Evolutionary conservation across 352 stramenopile genomes (phyloP).

Genomic region (Globisporangium canariense): DNA sequence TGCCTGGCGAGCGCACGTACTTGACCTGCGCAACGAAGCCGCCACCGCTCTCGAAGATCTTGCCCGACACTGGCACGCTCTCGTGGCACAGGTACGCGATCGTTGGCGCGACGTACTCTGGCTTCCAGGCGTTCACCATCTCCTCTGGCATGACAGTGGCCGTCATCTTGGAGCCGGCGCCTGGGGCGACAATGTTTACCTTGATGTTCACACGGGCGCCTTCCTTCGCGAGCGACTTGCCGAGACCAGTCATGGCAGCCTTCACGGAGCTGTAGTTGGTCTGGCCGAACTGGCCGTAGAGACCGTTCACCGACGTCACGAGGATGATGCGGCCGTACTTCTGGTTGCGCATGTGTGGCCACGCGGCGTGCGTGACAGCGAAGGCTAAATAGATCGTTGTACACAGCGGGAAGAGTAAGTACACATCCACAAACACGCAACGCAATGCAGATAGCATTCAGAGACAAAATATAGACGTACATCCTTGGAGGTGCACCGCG

Average conservation of each 20-base stretch:
- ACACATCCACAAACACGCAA: background rate
- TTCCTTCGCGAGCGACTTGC: conserved; percentile 72
- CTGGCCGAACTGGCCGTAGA: conserved; percentile 81
- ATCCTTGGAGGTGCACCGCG: conserved; percentile 83
- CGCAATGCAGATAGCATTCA: conserved; percentile 10
- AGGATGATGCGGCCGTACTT: conserved; percentile 89
- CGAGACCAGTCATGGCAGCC: conserved; percentile 70
- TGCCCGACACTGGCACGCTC: conserved; percentile 62
- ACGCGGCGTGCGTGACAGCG: conserved; percentile 80
- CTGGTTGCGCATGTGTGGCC: conserved; percentile 86
- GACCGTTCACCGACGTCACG: conserved; percentile 76
- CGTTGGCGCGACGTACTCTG: conserved; percentile 86
- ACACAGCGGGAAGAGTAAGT: conserved; percentile 27
- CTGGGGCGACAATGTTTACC: conserved; percentile 86
- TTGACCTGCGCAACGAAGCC: conserved; percentile 84
- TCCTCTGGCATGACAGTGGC: conserved; percentile 81
- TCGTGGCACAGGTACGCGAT: conserved; percentile 87
- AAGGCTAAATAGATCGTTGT: conserved; percentile 56
- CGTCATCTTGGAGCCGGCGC: conserved; percentile 87
- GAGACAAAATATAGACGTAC: conserved; percentile 38
- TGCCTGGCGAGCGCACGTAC: conserved; percentile 64
- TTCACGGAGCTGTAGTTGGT: conserved; percentile 81
- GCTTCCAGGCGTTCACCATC: conserved; percentile 80
- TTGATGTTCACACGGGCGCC: conserved; percentile 81
- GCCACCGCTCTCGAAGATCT: conserved; percentile 83